Evolutionary conservation across 257 asterid genomes (phyloP).

Genomic region (Hygrophila difformis): DNA sequence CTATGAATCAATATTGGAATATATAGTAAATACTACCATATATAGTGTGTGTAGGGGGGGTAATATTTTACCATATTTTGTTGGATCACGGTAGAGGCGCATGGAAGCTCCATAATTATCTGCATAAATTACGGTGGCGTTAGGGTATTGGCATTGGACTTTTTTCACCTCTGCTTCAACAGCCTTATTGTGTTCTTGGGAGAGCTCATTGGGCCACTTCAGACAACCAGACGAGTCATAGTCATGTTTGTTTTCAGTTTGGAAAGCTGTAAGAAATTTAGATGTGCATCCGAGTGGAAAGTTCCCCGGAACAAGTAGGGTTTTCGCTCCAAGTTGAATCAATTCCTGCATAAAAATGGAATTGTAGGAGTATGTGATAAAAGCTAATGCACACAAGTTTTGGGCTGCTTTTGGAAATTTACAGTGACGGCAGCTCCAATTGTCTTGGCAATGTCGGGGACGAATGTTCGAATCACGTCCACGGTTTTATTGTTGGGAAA

Average conservation of each 20-base stretch:
- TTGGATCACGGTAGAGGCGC: slow-evolving; percentile 14
- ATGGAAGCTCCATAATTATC: slow-evolving; percentile 36
- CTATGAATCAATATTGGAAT: too few species aligned
- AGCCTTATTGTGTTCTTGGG: slow-evolving; percentile 20
- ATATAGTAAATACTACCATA: too few species aligned
- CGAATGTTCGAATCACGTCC: slow-evolving; percentile 5
- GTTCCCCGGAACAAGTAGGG: slow-evolving; percentile 28
- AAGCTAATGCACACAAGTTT: too few species aligned
- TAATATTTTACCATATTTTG: slow-evolving; percentile 19
- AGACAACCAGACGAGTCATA: slow-evolving; percentile 31
- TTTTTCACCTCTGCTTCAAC: slow-evolving; percentile 17
- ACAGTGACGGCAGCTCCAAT: slow-evolving; percentile 9
- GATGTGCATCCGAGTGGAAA: slow-evolving; percentile 24
- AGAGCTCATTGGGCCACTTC: slow-evolving; percentile 21
- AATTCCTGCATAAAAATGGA: slow-evolving; percentile 27
- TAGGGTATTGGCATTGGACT: slow-evolving; percentile 16
- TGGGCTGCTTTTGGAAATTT: background rate
- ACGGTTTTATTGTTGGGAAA: background rate
- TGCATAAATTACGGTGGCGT: slow-evolving; percentile 24
- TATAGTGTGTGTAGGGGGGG: too few species aligned
- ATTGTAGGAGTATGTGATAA: too few species aligned
- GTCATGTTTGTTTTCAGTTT: background rate
- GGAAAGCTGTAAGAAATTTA: slow-evolving; percentile 4
- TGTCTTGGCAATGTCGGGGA: slow-evolving; percentile 15
- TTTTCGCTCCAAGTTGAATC: slow-evolving; percentile 25